Evolutionary conservation across 2,329 filamentous ascomycete species (phyloP).

Genomic region (Hypoxylon rubiginosum): DNA sequence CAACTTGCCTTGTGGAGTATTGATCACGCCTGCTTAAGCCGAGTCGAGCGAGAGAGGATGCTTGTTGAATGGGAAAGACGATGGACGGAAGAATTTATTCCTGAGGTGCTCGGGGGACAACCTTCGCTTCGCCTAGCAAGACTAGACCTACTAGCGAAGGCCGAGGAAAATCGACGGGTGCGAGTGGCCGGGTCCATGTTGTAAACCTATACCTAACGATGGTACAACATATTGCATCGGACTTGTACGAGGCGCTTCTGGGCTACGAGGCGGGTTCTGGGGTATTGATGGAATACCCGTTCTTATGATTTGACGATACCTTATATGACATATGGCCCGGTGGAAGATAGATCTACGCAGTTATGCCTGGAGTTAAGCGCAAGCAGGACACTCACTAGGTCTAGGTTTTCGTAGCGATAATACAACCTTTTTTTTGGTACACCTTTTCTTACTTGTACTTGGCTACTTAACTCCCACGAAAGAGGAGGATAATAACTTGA

Average conservation of each 20-base stretch:
- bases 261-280: slow-evolving; percentile 2
- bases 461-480: too few species aligned
- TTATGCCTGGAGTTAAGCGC: slow-evolving; percentile 9
- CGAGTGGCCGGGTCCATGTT: slow-evolving; percentile 18
- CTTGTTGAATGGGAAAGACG: slow-evolving; percentile 62
- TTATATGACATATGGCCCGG: not conserved
- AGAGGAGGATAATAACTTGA: not conserved
- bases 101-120: slow-evolving; percentile 63
- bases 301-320: slow-evolving; percentile 28
- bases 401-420: slow-evolving; percentile 6
- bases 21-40: slow-evolving; percentile 68
- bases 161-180: slow-evolving; percentile 18
- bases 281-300: slow-evolving; percentile 10
- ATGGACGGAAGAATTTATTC: slow-evolving; percentile 69
- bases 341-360: slow-evolving; percentile 7
- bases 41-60: slow-evolving; percentile 56
- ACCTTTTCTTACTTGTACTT: not conserved
- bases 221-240: slow-evolving; percentile 1
- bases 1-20: slow-evolving; percentile 75
- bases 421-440: slow-evolving; percentile 13
- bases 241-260: slow-evolving; percentile 11
- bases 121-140: slow-evolving; percentile 22
- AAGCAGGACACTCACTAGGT: slow-evolving; percentile 13
- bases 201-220: slow-evolving; percentile 11
- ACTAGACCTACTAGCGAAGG: slow-evolving; percentile 16